Base-by-base conservation (phyloP, 2,329 filamentous ascomycete genomes). In the Cryphonectria japonica region DNA sequence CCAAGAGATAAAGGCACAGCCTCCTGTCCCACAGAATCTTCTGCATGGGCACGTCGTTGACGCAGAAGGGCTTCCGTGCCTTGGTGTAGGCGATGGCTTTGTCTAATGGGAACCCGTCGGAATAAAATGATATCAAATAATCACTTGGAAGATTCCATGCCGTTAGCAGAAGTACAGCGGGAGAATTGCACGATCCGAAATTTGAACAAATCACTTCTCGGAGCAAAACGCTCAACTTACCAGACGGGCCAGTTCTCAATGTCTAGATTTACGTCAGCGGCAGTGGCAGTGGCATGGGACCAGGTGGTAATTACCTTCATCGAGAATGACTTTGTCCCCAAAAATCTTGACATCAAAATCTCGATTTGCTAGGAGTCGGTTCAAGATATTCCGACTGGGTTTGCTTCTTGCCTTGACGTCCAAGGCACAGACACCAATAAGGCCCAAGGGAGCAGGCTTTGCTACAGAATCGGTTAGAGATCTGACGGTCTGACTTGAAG, bases 311-410 rank as follows among this genome's bases (percentile, higher is more conserved):
- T 76, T 76, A 89, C 88, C 88, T 87, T 99, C 96, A 78, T 99
- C 96, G 50, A 99, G 86, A 75, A 99, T 99, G 60, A 98, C 95
- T 82, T 99, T 99, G 84, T 99, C 96, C 64, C 96, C 97, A 83
- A 99, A 99, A 16, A 99, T 95, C 73, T 97, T 92, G 34, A 98
- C 95, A 77, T 99, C 95, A 78, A 99, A 98, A 76, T 98, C 95
- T 66, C 91, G 89, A 75, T 97, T 95, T 46, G 93, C 90, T 75
- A 98, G 95, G 29, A 99, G 86, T 66, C 95, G 90, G 78, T 97
- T 98, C 72, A 99, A 84, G 75, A 99, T 99, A 78, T 97, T 98
- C 75, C 97, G 89, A 78, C 95, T 98, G 1, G 96, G 96, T 81
- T 98, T 98, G 85, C 95, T 98, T 77, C 96, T 89, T 50, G 96